Base-by-base conservation (phyloP, 1,139 yeast species). In the Candida mesenterica region DNA sequence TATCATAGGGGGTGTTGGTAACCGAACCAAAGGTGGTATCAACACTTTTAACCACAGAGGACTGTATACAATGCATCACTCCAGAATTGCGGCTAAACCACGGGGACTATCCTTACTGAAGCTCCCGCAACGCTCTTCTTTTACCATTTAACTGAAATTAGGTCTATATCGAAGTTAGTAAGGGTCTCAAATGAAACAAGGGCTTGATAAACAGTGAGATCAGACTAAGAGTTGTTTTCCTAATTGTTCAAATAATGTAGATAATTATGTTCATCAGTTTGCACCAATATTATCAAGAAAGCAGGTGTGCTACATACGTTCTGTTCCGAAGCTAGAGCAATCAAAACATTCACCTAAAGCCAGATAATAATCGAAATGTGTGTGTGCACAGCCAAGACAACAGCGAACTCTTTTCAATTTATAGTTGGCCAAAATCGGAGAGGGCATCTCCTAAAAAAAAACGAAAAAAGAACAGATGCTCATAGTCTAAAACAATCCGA, bases 241-340 rank as follows among this genome's bases (percentile, higher is more conserved):
- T 28, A 23, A 16, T 16, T 12, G 37, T 19, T 45, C 49, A 45
- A 45, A 45, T 45, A 45, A 45, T 45, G 49, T 45, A 45, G 49
- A 45, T 45, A 45, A 45, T 46, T 40, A 18, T 32, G 25, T 13
- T 19, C 14, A 33, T 31, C 38, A 37, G 37, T 44, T 46, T 42
- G 36, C 35, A 39, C 36, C 8, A 10, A 5, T 10, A 10, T 26
- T 13, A n/a, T 5, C 26, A 24, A n/a, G 7, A 15, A 16, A 28
- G 24, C n/a, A n/a, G n/a, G n/a, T n/a, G n/a, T n/a, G n/a, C n/a
- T n/a, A 28, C 24, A 32, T 28, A 17, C 15, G 10, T 19, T 20
- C 19, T 6, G 20, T 5, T 20, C 3, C 15, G 15, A n/a, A 20
- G n/a, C 12, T n/a, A 10, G 26, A 24, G 26, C 14, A 10, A 24